Evolutionary conservation across 225 moss, liverwort and hornwort genomes (phyloP).

Genomic region (Asterella californica): DNA sequence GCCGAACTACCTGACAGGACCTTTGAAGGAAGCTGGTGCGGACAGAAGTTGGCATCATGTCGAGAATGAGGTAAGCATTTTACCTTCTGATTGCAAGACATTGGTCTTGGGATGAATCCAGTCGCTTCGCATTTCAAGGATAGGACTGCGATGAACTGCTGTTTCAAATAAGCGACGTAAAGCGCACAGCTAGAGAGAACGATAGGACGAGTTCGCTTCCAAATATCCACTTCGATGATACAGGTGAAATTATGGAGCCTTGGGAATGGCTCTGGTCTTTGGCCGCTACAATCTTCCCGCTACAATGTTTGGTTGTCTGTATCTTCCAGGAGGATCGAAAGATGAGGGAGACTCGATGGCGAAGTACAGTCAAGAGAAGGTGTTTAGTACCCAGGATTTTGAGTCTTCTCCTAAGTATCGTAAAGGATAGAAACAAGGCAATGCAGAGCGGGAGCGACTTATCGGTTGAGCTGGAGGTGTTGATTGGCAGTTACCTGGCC

Average conservation of each 20-base stretch:
- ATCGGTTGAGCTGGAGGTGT: conserved; percentile 52
- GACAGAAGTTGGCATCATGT: conserved; percentile 42
- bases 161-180: not conserved
- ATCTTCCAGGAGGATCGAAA: conserved; percentile 49
- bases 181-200: not conserved
- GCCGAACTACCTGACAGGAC: conserved; percentile 40
- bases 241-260: not conserved
- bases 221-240: not conserved
- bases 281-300: not conserved
- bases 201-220: not conserved
- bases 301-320: not conserved
- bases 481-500: conserved; percentile 52
- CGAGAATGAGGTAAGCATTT: conserved; percentile 30
- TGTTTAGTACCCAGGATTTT: conserved; percentile 46
- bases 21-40: conserved; percentile 44
- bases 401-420: conserved; percentile 29
- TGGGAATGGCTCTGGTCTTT: not conserved
- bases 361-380: conserved; percentile 31
- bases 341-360: conserved; percentile 42
- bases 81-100: not conserved
- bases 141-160: not conserved
- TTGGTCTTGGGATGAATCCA: no score
- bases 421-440: conserved; percentile 43
- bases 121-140: not conserved
- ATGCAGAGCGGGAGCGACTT: conserved; percentile 50